Evolutionary conservation across 2,329 filamentous ascomycete species (phyloP), one percentile per base, ranked within the genome.

Genomic region (Orbilia ellipsospora): DNA sequence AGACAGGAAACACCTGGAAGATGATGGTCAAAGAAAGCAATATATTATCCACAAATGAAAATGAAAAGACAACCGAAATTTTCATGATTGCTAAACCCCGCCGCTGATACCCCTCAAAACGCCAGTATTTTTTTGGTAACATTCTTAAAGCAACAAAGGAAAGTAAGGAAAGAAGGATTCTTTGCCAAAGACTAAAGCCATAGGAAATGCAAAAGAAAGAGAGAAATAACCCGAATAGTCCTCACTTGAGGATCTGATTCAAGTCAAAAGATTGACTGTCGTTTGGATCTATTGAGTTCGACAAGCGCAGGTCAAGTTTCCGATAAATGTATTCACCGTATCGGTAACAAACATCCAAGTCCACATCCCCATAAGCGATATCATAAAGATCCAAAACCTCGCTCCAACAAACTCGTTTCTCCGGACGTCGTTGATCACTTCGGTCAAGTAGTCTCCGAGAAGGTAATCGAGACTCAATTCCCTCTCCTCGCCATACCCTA

Each of bases 391-490:
- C 73, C 73, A 77, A 15, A 77, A 70, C 52, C 67, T 59, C 12
- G 65, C 62, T 12, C 73, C 73, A 26, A 77, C 60, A 51, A 72
- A 70, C 66, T 77, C 73, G 54, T 70, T 70, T 20, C 65, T 61
- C 51, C 73, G 44, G 36, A 77, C 62, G 16, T 77, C 73, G 50
- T 51, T 70, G 61, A 77, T 77, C 1, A 77, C 67, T 18, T 77
- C 73, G 54, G 66, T 77, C 16, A 77, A 55, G 55, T 77, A 77
- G 50, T 77, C 73, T 31, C 66, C 73, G 4, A 72, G 54, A 15
- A 77, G 60, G n/a, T 70, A 72, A 31, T 77, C 73, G 15, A 77
- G 67, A 52, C 73, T 77, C 15, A 77, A 48, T 36, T 77, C 73
- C 26, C 52, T 59, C 16, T 56, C 52, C 28, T 64, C 51, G 10